phyloP scores from a whole-genome alignment of 495 filamentous ascomycete genomes.

The Clohesyomyces aquaticus region DNA sequence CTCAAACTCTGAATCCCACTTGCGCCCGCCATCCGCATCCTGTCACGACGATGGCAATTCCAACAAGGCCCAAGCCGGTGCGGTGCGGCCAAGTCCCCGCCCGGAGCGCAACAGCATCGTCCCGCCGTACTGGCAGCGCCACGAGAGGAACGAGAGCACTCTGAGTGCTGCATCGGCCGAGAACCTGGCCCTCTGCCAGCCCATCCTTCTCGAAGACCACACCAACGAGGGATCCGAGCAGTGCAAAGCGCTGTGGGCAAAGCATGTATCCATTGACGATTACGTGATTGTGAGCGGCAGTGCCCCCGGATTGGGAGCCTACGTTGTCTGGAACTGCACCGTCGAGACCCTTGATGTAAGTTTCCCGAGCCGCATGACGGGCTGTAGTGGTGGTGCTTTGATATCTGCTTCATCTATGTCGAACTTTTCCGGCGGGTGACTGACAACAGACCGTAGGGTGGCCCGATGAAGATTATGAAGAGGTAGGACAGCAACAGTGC shows the following conservation, averaged over 20 bases:
- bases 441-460: constrained; percentile 52
- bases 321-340: constrained; percentile 75
- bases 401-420: constrained; percentile 11
- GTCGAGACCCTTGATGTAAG: constrained; percentile 72
- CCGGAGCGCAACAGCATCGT: constrained; percentile 37
- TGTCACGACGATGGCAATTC: constrained; percentile 12
- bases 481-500: constrained; percentile 50
- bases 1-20: constrained; percentile 29
- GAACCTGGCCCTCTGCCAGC: constrained; percentile 40
- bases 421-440: constrained; percentile 7
- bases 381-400: constrained; percentile 18
- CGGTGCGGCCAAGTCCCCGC: constrained; percentile 3
- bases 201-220: constrained; percentile 72
- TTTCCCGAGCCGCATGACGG: constrained; percentile 30
- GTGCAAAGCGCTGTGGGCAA: constrained; percentile 68
- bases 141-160: constrained; percentile 45
- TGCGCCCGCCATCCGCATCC: constrained; percentile 11
- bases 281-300: constrained; percentile 66
- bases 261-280: constrained; percentile 67
- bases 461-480: constrained; percentile 63
- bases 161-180: constrained; percentile 39
- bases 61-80: too few species aligned
- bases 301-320: constrained; percentile 66
- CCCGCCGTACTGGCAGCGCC: constrained; percentile 51
- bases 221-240: constrained; percentile 66